A percentile compares a stretch with the other conserved stretches of the same genome.
phyloP scores from a whole-genome alignment of 2,329 filamentous ascomycete species.

The Fusarium humuli region DNA sequence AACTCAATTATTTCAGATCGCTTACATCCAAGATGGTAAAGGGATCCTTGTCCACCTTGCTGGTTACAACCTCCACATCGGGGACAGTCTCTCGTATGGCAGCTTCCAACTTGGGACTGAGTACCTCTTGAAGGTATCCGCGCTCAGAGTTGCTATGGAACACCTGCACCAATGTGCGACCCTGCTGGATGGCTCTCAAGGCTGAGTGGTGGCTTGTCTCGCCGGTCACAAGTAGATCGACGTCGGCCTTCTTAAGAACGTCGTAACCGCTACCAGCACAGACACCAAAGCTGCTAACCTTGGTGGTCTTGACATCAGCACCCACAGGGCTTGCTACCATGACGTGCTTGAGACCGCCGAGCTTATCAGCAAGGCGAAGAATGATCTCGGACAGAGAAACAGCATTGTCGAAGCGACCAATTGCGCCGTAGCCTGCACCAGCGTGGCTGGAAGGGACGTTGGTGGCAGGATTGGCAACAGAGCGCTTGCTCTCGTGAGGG shows the following conservation, averaged over 20 bases:
- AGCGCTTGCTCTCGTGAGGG: constrained; percentile 52
- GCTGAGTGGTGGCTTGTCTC: constrained; percentile 96
- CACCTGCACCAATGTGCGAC: constrained; percentile 82
- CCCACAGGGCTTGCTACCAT: constrained; percentile 66
- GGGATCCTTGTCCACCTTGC: constrained; percentile 85
- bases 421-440: constrained; percentile 65
- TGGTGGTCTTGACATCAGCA: constrained; percentile 49
- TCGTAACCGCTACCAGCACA: constrained; percentile 90
- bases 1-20: constrained; percentile 47
- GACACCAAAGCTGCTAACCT: constrained; percentile 79
- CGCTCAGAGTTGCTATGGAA: constrained; percentile 96
- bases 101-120: constrained; percentile 73
- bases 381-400: constrained; percentile 59
- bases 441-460: constrained; percentile 57
- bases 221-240: constrained; percentile 88
- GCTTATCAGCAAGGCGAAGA: constrained; percentile 69
- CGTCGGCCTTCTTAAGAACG: constrained; percentile 75
- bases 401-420: constrained; percentile 56
- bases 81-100: constrained; percentile 63
- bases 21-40: constrained; percentile 77
- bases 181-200: constrained; percentile 84
- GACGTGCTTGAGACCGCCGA: constrained; percentile 71
- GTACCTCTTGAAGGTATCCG: constrained; percentile 78
- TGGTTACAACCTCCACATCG: constrained; percentile 75
- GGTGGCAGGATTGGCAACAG: constrained; percentile 60